Evolutionary conservation across 2,329 filamentous ascomycete species (phyloP), one percentile per base, ranked within the genome.

Genomic region (Colletotrichum abscissum): DNA sequence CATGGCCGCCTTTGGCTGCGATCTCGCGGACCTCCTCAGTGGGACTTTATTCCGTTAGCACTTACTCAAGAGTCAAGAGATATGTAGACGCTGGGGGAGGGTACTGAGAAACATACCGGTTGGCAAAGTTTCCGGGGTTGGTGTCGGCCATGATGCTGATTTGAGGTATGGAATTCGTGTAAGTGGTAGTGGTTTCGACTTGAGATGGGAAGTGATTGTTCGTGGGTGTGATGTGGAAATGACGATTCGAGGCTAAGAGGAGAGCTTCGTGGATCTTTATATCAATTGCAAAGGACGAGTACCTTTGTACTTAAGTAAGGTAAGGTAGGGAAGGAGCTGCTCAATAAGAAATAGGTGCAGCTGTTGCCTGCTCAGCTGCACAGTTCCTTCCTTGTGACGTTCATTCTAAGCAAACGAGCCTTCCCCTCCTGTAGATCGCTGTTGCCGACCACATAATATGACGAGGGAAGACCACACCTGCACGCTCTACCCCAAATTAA

Each of bases 1-100:
- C 69, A 69, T 83, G 77, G 16, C 84, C 84, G 24, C 84, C 83
- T 76, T 85, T 85, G 63, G 79, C 79, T 1, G 83, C 83, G 69
- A 86, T 85, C 5, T 83, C 79, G 3, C 80, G 77, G 14, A 87
- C 84, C 76, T 88, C 85, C 14, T 86, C 84, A 64, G 83, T 82
- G 74, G 85, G 79, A 9, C 80, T 83, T 49, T 22, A 9, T 22
- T n/a, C 42, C 7, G 42, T 49, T 19, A 49, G 42, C 19, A 49
- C n/a, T 11, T 0, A 49, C 8, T 49, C 8, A 49, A 73, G 84
- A 78, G n/a, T 5, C 11, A 35, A 35, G 33, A 35, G 11, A 35
- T 5, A 35, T 12, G 4, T 12, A 35, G 33, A 35, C 11, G 11
- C 33, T 11, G 33, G 4, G 1, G 52, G 0, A 26, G 0, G 22